phyloP scores from a whole-genome alignment of 2,329 filamentous ascomycete species.

The Aspergillus sclerotialis region DNA sequence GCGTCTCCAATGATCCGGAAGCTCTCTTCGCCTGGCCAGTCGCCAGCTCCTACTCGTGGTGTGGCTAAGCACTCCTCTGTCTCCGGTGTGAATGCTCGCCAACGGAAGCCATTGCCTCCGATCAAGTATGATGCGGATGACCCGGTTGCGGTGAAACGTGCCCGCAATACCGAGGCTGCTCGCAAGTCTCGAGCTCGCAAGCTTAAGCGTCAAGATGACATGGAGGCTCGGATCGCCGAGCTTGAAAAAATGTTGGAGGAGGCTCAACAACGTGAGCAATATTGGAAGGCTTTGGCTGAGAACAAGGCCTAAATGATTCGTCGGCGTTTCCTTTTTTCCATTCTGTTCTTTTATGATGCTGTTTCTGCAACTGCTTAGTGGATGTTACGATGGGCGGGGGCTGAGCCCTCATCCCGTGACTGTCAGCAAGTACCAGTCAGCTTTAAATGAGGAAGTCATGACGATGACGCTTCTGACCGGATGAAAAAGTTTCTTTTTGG shows the following conservation, averaged over 20 bases:
- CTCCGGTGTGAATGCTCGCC: slow-evolving; percentile 64
- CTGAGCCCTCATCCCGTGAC: slow-evolving; percentile 23
- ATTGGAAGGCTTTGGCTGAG: slow-evolving; percentile 29
- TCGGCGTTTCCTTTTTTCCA: too few species aligned
- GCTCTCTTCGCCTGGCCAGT: slow-evolving; percentile 33
- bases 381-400: slow-evolving; percentile 28
- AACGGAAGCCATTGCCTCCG: slow-evolving; percentile 72
- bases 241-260: slow-evolving; percentile 46
- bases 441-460: slow-evolving; percentile 6
- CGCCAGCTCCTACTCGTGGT: slow-evolving; percentile 35
- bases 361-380: slow-evolving; percentile 13
- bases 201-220: slow-evolving; percentile 64
- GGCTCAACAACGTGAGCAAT: slow-evolving; percentile 28
- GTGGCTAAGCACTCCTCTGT: slow-evolving; percentile 60
- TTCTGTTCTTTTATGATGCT: slow-evolving; percentile 6
- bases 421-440: slow-evolving; percentile 18
- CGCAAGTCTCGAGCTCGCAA: slow-evolving; percentile 89
- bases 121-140: slow-evolving; percentile 72
- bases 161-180: slow-evolving; percentile 85
- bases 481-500: slow-evolving; percentile 24
- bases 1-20: slow-evolving; percentile 23
- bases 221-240: slow-evolving; percentile 67
- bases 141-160: slow-evolving; percentile 79
- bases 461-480: slow-evolving; percentile 14
- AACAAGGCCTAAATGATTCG: slow-evolving; percentile 13